Percentiles rank a stretch among this genome's conserved stretches.
Evolutionary conservation across 2,329 filamentous ascomycete species (phyloP).

Genomic region (Ophiostoma tasmaniense): DNA sequence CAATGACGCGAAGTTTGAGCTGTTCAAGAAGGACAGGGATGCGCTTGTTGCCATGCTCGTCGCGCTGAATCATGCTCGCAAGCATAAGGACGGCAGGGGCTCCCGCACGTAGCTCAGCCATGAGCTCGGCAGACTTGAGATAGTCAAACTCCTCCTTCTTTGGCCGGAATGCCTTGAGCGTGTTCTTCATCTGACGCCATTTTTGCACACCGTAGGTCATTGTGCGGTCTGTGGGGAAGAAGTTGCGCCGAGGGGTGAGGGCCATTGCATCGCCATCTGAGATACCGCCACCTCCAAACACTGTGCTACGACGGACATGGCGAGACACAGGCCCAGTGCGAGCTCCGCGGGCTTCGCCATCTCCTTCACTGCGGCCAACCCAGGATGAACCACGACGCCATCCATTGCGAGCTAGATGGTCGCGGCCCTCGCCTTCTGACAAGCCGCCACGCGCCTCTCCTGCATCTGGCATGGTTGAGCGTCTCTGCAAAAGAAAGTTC

Average conservation of each 20-base stretch:
- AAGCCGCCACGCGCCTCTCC: constrained; percentile 53
- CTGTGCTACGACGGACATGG: constrained; percentile 58
- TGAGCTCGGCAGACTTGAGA: constrained; percentile 88
- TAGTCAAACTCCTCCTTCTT: constrained; percentile 88
- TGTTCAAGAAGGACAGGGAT: constrained; percentile 94
- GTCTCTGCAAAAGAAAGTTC: constrained; percentile 53
- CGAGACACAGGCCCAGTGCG: constrained; percentile 46
- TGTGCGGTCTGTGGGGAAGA: constrained; percentile 57
- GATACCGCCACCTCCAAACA: constrained; percentile 52
- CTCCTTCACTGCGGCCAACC: constrained; percentile 44
- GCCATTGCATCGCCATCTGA: constrained; percentile 56
- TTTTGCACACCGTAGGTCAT: constrained; percentile 68
- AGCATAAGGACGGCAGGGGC: constrained; percentile 89
- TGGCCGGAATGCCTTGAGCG: constrained; percentile 67
- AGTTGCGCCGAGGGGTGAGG: constrained; percentile 46
- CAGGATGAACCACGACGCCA: constrained; percentile 54
- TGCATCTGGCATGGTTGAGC: constrained; percentile 57
- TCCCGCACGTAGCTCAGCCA: constrained; percentile 88
- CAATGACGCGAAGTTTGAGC: constrained; percentile 76
- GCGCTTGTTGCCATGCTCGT: constrained; percentile 89
- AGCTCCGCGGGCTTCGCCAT: constrained; percentile 38
- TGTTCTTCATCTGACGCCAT: constrained; percentile 90
- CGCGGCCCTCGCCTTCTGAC: constrained; percentile 67
- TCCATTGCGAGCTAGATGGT: constrained; percentile 46
- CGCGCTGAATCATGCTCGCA: constrained; percentile 94